These are phyloP conservation scores for Glarea lozoyensis DNA, from an alignment of 495 filamentous ascomycete species.

Conservation along the genomic window DNA sequence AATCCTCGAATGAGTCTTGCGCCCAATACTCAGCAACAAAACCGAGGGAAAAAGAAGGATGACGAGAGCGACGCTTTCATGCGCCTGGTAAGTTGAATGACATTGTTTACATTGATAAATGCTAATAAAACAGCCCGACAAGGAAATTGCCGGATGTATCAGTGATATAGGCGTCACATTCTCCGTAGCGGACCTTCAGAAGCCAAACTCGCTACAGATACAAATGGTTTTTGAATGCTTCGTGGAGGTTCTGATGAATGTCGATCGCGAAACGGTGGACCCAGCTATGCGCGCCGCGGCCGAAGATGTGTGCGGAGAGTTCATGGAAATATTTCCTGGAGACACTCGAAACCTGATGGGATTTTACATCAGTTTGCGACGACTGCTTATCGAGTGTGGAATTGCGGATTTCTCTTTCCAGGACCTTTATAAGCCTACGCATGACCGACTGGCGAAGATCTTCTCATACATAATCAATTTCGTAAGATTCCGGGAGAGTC, in stretches of 20 bases:
- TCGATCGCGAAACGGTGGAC: constrained; percentile 81
- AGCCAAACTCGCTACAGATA: constrained; percentile 85
- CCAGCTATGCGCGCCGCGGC: constrained; percentile 87
- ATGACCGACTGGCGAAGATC: constrained; percentile 78
- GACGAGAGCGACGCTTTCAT: constrained; percentile 82
- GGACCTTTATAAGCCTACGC: constrained; percentile 82
- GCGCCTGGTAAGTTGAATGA: constrained; percentile 57
- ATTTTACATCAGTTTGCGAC: constrained; percentile 73
- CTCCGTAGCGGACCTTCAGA: constrained; percentile 78
- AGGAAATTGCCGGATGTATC: constrained; percentile 93
- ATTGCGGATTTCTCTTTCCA: constrained; percentile 89
- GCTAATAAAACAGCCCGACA: constrained; percentile 42
- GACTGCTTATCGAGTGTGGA: constrained; percentile 76
- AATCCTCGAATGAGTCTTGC: constrained; percentile 72
- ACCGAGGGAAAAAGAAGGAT: constrained; percentile 61
- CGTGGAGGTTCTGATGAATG: constrained; percentile 85
- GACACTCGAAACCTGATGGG: constrained; percentile 90
- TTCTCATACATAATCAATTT: constrained; percentile 98
- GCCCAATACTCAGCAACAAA: constrained; percentile 47
- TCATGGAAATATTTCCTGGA: constrained; percentile 69
- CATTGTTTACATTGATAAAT: neutral
- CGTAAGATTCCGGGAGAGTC: constrained; percentile 88
- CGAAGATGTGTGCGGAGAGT: constrained; percentile 72
- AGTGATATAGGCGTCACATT: constrained; percentile 90
- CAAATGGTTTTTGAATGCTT: constrained; percentile 98